These are phyloP conservation scores for Elongisporangium prolatum DNA, from an alignment of 352 stramenopile species.

Conservation along the genomic window DNA sequence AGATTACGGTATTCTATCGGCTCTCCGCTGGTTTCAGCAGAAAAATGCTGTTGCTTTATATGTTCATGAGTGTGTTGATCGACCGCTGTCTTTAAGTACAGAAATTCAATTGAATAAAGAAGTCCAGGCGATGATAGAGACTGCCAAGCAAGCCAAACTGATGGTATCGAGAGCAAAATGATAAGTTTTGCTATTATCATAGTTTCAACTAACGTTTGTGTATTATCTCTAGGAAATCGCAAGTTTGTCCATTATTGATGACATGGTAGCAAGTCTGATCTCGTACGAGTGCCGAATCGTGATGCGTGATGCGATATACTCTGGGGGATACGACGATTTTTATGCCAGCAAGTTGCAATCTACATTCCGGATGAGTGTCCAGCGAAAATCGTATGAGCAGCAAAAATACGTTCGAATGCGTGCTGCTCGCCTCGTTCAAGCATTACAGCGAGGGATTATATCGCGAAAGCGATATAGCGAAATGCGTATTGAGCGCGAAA, in stretches of 20 bases:
- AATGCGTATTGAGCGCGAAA: conserved; percentile 54
- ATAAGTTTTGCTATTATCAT: background rate
- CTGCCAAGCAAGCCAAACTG: conserved; percentile 34
- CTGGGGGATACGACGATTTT: conserved; percentile 51
- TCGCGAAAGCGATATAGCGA: conserved; percentile 44
- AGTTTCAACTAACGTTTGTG: background rate
- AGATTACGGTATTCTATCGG: conserved; percentile 28
- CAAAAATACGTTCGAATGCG: conserved; percentile 39
- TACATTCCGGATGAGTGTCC: conserved; percentile 60
- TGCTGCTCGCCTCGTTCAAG: conserved; percentile 59
- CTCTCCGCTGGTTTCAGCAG: conserved; percentile 37
- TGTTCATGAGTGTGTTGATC: background rate
- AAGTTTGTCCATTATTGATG: conserved; percentile 43
- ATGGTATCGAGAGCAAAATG: conserved; percentile 2
- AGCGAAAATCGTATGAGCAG: conserved; percentile 45
- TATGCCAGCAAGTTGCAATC: conserved; percentile 73
- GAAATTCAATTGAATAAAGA: background rate
- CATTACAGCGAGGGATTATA: conserved; percentile 59
- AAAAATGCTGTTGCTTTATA: conserved; percentile 25
- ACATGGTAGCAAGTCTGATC: conserved; percentile 56
- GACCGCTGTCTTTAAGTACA: background rate
- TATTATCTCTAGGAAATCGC: conserved; percentile 35
- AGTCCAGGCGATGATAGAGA: conserved; percentile 5
- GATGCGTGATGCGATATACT: conserved; percentile 50
- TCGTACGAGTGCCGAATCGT: conserved; percentile 48